Base-by-base conservation (phyloP, 495 filamentous ascomycete genomes). In the Penicillium herquei region DNA sequence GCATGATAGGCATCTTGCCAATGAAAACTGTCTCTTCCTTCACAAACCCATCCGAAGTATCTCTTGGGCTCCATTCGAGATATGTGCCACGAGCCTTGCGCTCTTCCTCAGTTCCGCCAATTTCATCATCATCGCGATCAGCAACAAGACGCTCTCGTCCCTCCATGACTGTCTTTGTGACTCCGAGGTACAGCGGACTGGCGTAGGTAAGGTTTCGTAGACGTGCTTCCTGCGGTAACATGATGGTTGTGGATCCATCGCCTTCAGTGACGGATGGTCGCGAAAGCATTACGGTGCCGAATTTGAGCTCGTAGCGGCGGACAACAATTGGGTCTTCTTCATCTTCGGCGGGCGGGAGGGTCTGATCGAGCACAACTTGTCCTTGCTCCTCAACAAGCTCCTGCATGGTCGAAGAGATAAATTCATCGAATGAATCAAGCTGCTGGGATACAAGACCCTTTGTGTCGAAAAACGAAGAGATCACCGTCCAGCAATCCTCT, bases 391-490 rank as follows among this genome's bases (percentile, higher is more conserved):
- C 84, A 26, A 98, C 85, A 51, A 98, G 81, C 57, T 96, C 89
- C 60, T 96, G 90, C 76, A 98, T 92, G 0, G 94, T 96, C 3
- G 87, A 90, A 34, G 84, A 82, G 45, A 93, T 88, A 66, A 99
- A 99, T 66, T 97, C 92, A 75, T 99, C 89, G 78, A 96, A 99
- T 3, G 94, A 99, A 69, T 98, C 92, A 55, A 98, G 82, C 75
- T 99, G 94, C 69, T 98, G 95, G 3, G 95, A 96, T 10, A 98
- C 95, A 17, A 99, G 82, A 63, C 95, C 93, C 74, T 97, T 97
- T 43, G 79, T 77, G 56, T 96, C 91, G 75, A 99, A 98, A 77
- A 97, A 98, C 1, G 95, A 87, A 30, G 88, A 89, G 67, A 99
- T 96, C 64, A 98, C 95, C 43, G 87, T 87, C 94, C 94, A 99